These are phyloP conservation scores for Lecanoromycetidae sp. DNA, from an alignment of 2,329 filamentous ascomycete species.

Conservation along the genomic window DNA sequence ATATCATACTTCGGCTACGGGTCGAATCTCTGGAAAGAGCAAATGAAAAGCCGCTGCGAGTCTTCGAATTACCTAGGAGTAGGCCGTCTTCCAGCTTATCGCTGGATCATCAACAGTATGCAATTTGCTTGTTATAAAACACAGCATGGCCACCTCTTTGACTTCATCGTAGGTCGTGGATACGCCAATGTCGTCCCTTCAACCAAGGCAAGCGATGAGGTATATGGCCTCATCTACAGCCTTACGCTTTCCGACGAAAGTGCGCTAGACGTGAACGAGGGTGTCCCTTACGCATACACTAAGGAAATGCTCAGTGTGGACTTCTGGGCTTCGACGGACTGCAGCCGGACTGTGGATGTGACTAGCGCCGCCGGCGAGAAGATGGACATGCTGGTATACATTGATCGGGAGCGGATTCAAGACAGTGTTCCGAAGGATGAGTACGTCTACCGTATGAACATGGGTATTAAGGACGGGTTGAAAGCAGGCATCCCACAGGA, in stretches of 20 bases:
- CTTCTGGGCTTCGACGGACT: constrained; percentile 25
- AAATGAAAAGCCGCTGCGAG: constrained; percentile 53
- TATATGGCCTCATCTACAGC: constrained; percentile 48
- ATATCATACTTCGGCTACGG: constrained; percentile 68
- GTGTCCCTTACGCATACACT: constrained; percentile 49
- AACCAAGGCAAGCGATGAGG: constrained; percentile 26
- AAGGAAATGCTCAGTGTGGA: constrained; percentile 39
- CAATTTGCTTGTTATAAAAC: no score
- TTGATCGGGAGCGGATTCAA: constrained; percentile 36
- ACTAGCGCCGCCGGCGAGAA: constrained; percentile 18
- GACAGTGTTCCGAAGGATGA: constrained; percentile 39
- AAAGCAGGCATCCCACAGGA: constrained; percentile 39
- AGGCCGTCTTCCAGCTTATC: constrained; percentile 41
- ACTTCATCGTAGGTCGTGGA: constrained; percentile 34
- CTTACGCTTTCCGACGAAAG: constrained; percentile 40
- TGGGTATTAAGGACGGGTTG: constrained; percentile 48
- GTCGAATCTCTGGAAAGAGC: constrained; percentile 53
- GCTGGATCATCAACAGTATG: constrained; percentile 52
- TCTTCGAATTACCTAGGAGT: constrained; percentile 44
- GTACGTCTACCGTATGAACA: constrained; percentile 53
- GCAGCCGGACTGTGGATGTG: constrained; percentile 8
- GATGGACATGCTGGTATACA: constrained; percentile 44
- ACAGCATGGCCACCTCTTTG: background rate
- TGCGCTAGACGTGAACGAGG: constrained; percentile 46
- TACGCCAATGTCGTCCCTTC: constrained; percentile 54